Percentiles rank a stretch among this genome's conserved stretches.
Conservation (phyloP, 441 rosid species). For the Jatropha multifida region DNA sequence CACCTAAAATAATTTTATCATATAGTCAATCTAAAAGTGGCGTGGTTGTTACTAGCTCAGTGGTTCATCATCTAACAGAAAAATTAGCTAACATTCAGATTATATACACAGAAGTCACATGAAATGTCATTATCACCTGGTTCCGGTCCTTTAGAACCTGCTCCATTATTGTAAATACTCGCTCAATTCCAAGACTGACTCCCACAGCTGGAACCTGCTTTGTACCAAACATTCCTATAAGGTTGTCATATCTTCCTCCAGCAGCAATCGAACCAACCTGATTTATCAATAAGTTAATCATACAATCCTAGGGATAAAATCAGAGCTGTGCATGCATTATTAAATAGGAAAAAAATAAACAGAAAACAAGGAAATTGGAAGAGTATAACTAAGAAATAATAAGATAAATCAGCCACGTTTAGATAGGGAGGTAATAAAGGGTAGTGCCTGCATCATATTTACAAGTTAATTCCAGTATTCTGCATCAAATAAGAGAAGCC, state of each 20-base stretch:
- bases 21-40: not conserved
- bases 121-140: constrained; percentile 41
- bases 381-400: not conserved
- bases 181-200: constrained; percentile 92
- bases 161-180: constrained; percentile 91
- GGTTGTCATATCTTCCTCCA: constrained; percentile 93
- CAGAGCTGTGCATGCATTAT: not conserved
- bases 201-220: constrained; percentile 96
- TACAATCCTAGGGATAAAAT: not conserved
- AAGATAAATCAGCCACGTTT: not conserved
- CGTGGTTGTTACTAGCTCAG: too few relatives aligned
- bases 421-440: not conserved
- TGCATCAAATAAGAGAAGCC: not conserved
- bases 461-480: not conserved
- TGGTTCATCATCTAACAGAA: not conserved
- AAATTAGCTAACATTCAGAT: not conserved
- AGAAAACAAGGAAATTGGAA: not conserved
- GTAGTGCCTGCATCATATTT: not conserved
- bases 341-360: not conserved
- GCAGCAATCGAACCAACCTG: constrained; percentile 98
- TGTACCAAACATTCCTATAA: constrained; percentile 83
- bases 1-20: not conserved
- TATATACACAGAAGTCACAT: not conserved
- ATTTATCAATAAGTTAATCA: not conserved
- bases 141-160: constrained; percentile 58